Evolutionary conservation across 805 yeast genomes (phyloP).

Genomic region (Spathaspora arborariae): DNA sequence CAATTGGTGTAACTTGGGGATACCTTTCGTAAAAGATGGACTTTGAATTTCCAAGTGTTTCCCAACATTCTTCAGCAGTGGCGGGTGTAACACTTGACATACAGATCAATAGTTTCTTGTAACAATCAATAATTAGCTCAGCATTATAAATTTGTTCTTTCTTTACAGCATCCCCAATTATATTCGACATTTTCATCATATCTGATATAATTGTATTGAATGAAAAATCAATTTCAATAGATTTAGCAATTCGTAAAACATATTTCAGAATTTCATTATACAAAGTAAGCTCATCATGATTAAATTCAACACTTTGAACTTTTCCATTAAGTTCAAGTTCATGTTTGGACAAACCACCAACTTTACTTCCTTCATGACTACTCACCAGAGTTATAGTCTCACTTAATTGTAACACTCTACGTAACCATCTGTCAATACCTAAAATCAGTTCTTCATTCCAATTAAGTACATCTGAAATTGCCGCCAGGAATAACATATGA

Average conservation of each 20-base stretch:
- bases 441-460: conserved; percentile 90
- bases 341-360: conserved; percentile 8
- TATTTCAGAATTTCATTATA: conserved; percentile 55
- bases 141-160: conserved; percentile 25
- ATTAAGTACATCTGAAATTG: conserved; percentile 71
- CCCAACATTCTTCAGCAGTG: conserved; percentile 81
- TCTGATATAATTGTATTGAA: conserved; percentile 87
- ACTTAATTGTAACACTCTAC: conserved; percentile 44
- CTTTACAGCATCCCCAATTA: conserved; percentile 38
- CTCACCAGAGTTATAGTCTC: conserved; percentile 12
- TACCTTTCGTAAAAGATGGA: conserved; percentile 59
- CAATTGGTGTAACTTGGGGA: conserved; percentile 53
- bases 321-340: conserved; percentile 19
- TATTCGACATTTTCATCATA: conserved; percentile 70
- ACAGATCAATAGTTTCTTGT: conserved; percentile 52
- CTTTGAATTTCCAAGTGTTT: conserved; percentile 31
- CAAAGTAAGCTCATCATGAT: conserved; percentile 47
- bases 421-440: conserved; percentile 87
- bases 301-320: conserved; percentile 19
- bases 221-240: conserved; percentile 57
- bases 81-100: conserved; percentile 83
- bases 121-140: conserved; percentile 44
- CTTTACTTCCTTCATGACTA: background rate
- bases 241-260: conserved; percentile 48
- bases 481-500: conserved; percentile 88